Conservation (phyloP, 176 grass and related monocot genomes). For the Oryza meyeriana region DNA sequence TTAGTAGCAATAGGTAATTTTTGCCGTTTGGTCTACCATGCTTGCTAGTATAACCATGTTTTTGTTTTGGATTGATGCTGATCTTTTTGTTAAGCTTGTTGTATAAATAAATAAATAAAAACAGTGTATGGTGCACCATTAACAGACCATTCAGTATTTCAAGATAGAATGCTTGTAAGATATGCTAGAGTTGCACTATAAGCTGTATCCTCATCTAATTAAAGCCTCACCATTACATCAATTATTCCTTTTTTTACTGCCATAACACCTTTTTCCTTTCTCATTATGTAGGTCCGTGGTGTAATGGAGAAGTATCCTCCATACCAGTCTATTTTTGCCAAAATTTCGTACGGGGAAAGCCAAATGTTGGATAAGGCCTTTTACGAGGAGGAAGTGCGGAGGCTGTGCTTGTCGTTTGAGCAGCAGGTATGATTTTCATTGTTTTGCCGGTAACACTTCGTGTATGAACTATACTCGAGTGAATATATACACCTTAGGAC, state of each 20-base stretch:
- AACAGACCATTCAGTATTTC: neutral
- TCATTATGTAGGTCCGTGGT: slow-evolving; percentile 64
- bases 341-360: slow-evolving; percentile 86
- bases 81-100: neutral
- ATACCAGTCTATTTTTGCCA: slow-evolving; percentile 88
- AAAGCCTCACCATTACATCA: neutral
- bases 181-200: neutral
- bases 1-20: neutral
- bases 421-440: slow-evolving; percentile 63
- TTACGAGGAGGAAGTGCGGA: slow-evolving; percentile 91
- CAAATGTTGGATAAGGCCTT: slow-evolving; percentile 99
- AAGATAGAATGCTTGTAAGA: slow-evolving; percentile 2
- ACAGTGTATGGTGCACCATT: neutral
- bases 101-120: no score
- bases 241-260: neutral
- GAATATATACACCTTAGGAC: neutral
- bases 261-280: neutral
- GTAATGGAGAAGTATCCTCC: slow-evolving; percentile 97
- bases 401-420: slow-evolving; percentile 80
- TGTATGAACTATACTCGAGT: neutral
- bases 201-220: neutral
- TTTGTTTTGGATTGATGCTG: neutral
- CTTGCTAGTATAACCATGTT: neutral
- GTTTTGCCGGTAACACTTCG: neutral
- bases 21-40: neutral